A percentile compares a stretch with the other conserved stretches of the same genome.
Conservation (phyloP, 2,329 filamentous ascomycete genomes). For the Fusarium torreyae region DNA sequence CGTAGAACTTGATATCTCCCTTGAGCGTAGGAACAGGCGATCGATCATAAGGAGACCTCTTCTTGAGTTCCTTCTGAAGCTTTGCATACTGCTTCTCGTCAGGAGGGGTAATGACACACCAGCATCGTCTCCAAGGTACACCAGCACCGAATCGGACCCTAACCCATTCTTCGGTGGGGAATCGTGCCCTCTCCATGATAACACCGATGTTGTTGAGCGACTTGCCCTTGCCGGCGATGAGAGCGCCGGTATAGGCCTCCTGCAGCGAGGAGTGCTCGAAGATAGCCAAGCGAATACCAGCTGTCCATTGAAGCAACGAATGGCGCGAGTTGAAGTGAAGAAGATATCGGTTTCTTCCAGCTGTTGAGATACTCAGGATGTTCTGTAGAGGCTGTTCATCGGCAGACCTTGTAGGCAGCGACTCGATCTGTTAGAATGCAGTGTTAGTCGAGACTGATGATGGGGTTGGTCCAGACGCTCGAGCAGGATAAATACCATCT, state of each 20-base stretch:
- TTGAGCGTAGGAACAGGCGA: conserved; percentile 77
- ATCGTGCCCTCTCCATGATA: conserved; percentile 86
- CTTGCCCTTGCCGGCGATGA: conserved; percentile 96
- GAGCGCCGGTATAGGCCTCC: conserved; percentile 94
- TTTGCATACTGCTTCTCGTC: conserved; percentile 94
- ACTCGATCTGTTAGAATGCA: conserved; percentile 77
- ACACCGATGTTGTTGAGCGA: conserved; percentile 88
- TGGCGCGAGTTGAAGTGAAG: conserved; percentile 97
- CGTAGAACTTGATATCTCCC: conserved; percentile 95
- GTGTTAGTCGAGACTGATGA: conserved; percentile 39
- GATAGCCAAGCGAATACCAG: conserved; percentile 92
- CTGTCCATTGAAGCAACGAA: conserved; percentile 95
- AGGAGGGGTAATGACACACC: conserved; percentile 94
- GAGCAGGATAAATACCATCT: conserved; percentile 78
- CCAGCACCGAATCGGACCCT: conserved; percentile 95
- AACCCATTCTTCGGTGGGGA: conserved; percentile 92
- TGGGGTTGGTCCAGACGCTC: background rate
- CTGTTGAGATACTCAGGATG: conserved; percentile 94
- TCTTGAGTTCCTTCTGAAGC: conserved; percentile 85
- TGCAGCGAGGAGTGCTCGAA: conserved; percentile 94
- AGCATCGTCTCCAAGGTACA: conserved; percentile 95
- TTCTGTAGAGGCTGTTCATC: conserved; percentile 90
- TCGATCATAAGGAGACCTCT: conserved; percentile 86
- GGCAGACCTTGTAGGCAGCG: conserved; percentile 84
- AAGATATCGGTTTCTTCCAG: conserved; percentile 94